Conservation (phyloP, 1,139 yeast species). For the Debaryomycetaceae sp. region DNA sequence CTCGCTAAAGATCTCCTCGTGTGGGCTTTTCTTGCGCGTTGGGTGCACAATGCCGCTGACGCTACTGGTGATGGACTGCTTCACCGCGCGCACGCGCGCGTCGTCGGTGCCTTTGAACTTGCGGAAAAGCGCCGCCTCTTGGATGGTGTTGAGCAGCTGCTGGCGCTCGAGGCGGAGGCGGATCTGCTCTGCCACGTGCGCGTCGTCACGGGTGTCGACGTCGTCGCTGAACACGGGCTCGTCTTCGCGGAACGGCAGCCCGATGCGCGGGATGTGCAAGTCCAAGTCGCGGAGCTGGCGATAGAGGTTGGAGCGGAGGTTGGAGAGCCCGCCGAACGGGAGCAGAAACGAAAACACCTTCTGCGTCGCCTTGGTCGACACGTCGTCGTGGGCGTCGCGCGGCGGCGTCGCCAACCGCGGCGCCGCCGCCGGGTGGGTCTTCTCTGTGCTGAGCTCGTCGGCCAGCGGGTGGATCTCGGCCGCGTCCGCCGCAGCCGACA, state of each 20-base stretch:
- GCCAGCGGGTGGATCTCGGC: background rate
- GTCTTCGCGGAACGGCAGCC: constrained; percentile 11
- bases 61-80: constrained; percentile 55
- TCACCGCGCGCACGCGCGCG: constrained; percentile 64
- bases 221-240: constrained; percentile 13
- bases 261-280: constrained; percentile 20
- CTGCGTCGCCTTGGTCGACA: constrained; percentile 16
- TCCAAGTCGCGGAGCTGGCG: constrained; percentile 21
- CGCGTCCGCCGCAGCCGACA: background rate
- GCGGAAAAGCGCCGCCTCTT: constrained; percentile 58
- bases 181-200: constrained; percentile 29
- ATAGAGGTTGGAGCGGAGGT: constrained; percentile 21
- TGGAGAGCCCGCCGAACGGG: constrained; percentile 33
- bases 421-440: constrained; percentile 28
- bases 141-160: constrained; percentile 52
- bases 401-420: background rate
- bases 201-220: constrained; percentile 17
- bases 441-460: constrained; percentile 18
- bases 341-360: constrained; percentile 41
- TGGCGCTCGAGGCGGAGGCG: constrained; percentile 49
- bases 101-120: constrained; percentile 58
- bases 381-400: constrained; percentile 1
- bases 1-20: constrained; percentile 34
- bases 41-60: constrained; percentile 28
- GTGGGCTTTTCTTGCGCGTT: constrained; percentile 19